phyloP scores from a whole-genome alignment of 2,329 filamentous ascomycete genomes.

The Colletotrichum abscissum region DNA sequence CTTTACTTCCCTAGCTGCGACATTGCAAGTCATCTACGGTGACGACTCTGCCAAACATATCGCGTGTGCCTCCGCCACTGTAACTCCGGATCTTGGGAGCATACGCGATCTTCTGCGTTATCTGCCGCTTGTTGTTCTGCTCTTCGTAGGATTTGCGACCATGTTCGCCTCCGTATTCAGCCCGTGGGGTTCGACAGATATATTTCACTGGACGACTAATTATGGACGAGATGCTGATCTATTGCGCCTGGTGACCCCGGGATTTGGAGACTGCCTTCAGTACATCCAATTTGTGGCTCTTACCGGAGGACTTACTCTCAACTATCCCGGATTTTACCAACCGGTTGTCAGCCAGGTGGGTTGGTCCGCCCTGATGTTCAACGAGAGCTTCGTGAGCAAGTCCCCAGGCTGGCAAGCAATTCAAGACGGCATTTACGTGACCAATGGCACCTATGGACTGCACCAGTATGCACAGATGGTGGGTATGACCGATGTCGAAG shows the following conservation, averaged over 20 bases:
- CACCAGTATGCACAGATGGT: slow-evolving; percentile 83
- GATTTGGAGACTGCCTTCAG: slow-evolving; percentile 95
- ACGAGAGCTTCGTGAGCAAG: slow-evolving; percentile 84
- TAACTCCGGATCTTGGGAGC: slow-evolving; percentile 84
- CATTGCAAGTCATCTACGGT: slow-evolving; percentile 80
- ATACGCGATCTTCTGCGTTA: slow-evolving; percentile 78
- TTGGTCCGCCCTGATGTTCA: slow-evolving; percentile 95
- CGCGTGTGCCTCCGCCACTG: slow-evolving; percentile 82
- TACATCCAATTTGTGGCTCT: slow-evolving; percentile 95
- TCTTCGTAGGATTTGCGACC: slow-evolving; percentile 85
- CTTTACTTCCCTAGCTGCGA: slow-evolving; percentile 84
- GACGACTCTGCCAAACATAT: slow-evolving; percentile 72
- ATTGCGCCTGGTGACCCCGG: slow-evolving; percentile 90
- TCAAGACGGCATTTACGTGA: slow-evolving; percentile 87
- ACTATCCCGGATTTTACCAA: slow-evolving; percentile 95
- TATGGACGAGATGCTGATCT: slow-evolving; percentile 95
- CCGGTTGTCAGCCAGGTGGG: slow-evolving; percentile 87
- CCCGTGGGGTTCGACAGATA: slow-evolving; percentile 91
- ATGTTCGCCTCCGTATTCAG: slow-evolving; percentile 87
- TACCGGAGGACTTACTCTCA: slow-evolving; percentile 86
- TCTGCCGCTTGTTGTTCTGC: slow-evolving; percentile 80
- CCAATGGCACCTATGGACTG: slow-evolving; percentile 82
- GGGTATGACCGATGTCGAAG: slow-evolving; percentile 79
- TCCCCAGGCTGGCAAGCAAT: slow-evolving; percentile 74
- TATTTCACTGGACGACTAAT: slow-evolving; percentile 98